A percentile compares a stretch with the other conserved stretches of the same genome.
Evolutionary conservation across 495 filamentous ascomycete species (phyloP).

Genomic region (Penicillium crystallinum): DNA sequence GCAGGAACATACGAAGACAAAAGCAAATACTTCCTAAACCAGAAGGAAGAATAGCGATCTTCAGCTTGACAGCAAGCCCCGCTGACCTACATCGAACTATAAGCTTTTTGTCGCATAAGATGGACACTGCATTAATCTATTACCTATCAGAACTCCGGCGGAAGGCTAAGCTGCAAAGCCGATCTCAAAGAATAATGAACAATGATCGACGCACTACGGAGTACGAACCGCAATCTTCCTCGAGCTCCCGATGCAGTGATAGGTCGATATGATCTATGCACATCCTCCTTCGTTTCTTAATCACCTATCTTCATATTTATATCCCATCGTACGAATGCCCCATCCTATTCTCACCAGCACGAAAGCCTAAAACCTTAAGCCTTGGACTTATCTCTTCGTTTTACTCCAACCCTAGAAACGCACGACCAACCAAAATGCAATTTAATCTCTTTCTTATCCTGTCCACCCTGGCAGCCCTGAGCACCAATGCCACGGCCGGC

Average conservation of each 20-base stretch:
- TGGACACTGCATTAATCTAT: not conserved
- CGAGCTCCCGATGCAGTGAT: no score
- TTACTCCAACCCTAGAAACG: not conserved
- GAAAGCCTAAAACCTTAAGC: not conserved
- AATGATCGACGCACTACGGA: not conserved
- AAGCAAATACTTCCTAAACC: not conserved
- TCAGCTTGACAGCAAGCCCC: not conserved
- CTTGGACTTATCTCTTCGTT: not conserved
- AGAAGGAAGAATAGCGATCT: not conserved
- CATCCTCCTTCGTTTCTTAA: not conserved
- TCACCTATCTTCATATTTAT: not conserved
- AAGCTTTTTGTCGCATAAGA: not conserved
- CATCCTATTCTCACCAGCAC: no score
- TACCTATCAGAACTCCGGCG: not conserved
- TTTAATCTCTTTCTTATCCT: not conserved
- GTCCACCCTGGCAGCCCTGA: not conserved
- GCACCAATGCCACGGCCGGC: not conserved
- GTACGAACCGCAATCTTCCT: not conserved
- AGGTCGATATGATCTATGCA: not conserved
- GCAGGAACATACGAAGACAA: not conserved
- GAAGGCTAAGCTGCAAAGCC: not conserved
- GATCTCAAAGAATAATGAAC: not conserved
- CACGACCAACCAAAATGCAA: not conserved
- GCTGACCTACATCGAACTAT: not conserved
- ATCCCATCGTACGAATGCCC: no score